A percentile compares a stretch with the other conserved stretches of the same genome.
Evolutionary conservation across 2,329 filamentous ascomycete species (phyloP).

Genomic region (Colletotrichum tropicicola): DNA sequence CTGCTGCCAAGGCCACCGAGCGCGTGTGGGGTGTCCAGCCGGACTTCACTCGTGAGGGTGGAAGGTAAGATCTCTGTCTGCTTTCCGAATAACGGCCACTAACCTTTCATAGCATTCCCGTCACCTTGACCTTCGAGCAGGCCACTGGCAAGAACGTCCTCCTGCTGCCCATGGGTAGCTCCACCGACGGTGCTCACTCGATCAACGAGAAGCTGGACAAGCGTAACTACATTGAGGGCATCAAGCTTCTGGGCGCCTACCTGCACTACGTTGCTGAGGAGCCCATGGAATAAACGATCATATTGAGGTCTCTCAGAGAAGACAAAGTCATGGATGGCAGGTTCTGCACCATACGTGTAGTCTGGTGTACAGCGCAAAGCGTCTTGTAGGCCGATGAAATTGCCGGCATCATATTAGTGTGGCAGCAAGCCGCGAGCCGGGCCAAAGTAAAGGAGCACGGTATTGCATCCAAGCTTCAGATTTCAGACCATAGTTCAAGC

Average conservation of each 20-base stretch:
- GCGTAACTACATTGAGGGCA: constrained; percentile 97
- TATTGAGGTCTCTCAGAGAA: background rate
- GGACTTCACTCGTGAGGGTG: constrained; percentile 95
- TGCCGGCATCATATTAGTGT: background rate
- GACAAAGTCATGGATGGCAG: background rate
- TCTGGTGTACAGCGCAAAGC: background rate
- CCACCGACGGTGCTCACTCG: constrained; percentile 94
- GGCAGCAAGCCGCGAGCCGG: background rate
- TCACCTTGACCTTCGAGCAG: constrained; percentile 97
- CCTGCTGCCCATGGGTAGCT: constrained; percentile 95
- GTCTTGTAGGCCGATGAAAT: background rate
- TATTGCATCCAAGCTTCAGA: background rate
- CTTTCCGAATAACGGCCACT: no score
- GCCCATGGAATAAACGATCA: constrained; percentile 56
- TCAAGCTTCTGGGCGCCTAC: constrained; percentile 93
- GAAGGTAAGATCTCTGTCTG: constrained; percentile 65
- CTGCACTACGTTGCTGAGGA: constrained; percentile 96
- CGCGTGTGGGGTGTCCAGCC: constrained; percentile 93
- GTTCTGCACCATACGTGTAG: background rate
- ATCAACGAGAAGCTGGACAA: constrained; percentile 99
- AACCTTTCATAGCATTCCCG: constrained; percentile 77
- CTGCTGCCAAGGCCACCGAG: constrained; percentile 94
- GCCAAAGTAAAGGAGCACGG: background rate
- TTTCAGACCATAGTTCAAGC: background rate
- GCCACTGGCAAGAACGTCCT: constrained; percentile 98